Percentiles rank a stretch among this genome's conserved stretches.
These are phyloP conservation scores for Suillus subaureus DNA, from an alignment of 768 basidiomycete genomes.

Conservation along the genomic window DNA sequence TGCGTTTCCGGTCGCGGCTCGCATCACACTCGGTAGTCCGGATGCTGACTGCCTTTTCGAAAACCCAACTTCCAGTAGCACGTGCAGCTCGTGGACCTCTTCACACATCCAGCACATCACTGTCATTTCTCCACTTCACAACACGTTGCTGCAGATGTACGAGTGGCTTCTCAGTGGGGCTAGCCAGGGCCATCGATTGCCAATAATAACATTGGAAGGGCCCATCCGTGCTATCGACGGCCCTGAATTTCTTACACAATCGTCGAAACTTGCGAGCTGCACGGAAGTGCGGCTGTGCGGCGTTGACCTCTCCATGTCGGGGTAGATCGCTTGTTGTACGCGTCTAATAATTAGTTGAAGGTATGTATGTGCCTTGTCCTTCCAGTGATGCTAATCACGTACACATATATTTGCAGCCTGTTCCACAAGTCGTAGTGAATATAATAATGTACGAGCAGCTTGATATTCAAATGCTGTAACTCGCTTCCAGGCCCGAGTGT, in stretches of 20 bases:
- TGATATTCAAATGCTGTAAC: neutral
- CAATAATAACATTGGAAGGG: conserved; percentile 1
- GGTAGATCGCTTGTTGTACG: neutral
- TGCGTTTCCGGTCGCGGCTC: conserved; percentile 6
- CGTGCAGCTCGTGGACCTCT: neutral
- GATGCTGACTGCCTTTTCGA: neutral
- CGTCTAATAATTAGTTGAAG: neutral
- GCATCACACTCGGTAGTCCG: neutral
- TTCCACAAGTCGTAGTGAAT: neutral
- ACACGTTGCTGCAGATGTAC: neutral
- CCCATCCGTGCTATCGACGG: neutral
- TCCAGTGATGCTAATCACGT: neutral
- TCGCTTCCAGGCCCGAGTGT: neutral
- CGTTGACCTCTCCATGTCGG: neutral
- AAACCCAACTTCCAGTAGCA: neutral
- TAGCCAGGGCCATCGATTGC: neutral
- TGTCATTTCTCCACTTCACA: conserved; percentile 1
- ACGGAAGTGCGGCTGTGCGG: conserved; percentile 3
- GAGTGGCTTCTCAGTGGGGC: neutral
- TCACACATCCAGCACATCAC: conserved; percentile 1
- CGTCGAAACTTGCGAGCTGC: neutral
- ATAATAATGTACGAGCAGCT: neutral
- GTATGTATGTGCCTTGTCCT: neutral
- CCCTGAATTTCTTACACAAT: neutral
- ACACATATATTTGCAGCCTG: neutral